Base-by-base conservation (phyloP, 345 rosid genomes). In the Heritiera littoralis region DNA sequence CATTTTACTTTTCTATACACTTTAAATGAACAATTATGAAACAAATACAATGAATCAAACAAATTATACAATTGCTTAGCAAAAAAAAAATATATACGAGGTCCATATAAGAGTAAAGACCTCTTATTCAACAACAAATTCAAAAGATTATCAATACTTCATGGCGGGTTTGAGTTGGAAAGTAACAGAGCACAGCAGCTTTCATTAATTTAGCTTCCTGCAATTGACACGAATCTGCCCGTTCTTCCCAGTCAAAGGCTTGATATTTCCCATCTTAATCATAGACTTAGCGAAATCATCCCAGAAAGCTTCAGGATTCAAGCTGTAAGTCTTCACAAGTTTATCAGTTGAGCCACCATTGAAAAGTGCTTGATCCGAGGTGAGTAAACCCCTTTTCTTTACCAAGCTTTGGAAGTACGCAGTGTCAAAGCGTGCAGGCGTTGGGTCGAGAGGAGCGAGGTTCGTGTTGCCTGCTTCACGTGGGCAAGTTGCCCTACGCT, bases 261-360 rank as follows among this genome's bases (percentile, higher is more conserved):
- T 81, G 10, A 88, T 84, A 54, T 87, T 87, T 35, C 90, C 93
- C 91, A 90, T 88, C 79, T 83, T 88, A 40, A 87, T 12, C 86
- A 90, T 87, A 3, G 93, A 87, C 9, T 79, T 63, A 0, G 80
- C 85, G 38, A 87, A 89, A 76, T 84, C 87, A 17, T 65, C 45
- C 65, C 70, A 81, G 41, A 90, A 89, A 8, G 70, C 82, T 38
- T 74, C 43, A 1, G 61, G 43, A 48, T 83, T 67, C 3, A 9
- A 0, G 72, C 88, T 81, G 35, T 88, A 90, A 10, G 60, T 69
- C 75, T 55, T 80, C 0, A 58, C 63, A 20, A 58, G 63, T 20
- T 58, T 20, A 58, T 58, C 63, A 58, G 38, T 28, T 10, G 66
- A 60, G 6, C 87, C 91, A 3, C 87, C 90, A 9, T 30, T 75